phyloP scores from a whole-genome alignment of 2,329 filamentous ascomycete species.

The Sporothrix phasma region DNA sequence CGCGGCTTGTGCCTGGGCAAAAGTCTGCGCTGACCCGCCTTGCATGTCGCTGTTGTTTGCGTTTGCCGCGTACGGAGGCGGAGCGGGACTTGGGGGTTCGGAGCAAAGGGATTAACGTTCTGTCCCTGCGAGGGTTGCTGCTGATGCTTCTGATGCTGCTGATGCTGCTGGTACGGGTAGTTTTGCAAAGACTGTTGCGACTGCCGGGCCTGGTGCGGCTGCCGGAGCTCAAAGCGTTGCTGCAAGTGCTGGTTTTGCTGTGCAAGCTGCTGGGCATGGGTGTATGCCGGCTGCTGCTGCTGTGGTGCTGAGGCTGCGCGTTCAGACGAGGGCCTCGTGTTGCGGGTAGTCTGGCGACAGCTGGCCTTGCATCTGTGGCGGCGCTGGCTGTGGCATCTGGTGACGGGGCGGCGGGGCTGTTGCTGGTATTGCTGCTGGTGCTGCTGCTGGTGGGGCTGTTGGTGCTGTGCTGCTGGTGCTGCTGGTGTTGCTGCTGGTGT shows the following conservation, averaged over 20 bases:
- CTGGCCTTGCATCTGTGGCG: background rate
- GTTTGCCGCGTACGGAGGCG: conserved; percentile 2
- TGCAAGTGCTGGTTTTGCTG: conserved; percentile 9
- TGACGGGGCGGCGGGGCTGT: conserved; percentile 8
- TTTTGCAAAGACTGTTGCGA: background rate
- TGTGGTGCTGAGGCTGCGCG: background rate
- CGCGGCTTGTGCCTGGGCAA: background rate
- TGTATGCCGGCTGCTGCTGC: background rate
- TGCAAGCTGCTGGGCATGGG: background rate
- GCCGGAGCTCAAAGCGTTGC: conserved; percentile 2
- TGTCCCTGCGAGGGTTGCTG: background rate
- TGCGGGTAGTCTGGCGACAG: background rate
- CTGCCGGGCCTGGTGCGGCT: background rate
- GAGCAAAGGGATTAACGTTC: conserved; percentile 7
- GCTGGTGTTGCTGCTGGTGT: background rate
- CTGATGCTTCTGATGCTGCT: too few species aligned
- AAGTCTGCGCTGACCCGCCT: background rate
- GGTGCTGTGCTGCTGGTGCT: background rate
- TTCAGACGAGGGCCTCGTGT: background rate
- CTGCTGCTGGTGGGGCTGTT: too few species aligned
- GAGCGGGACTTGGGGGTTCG: background rate
- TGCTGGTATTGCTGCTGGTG: conserved; percentile 1
- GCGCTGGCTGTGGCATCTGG: conserved; percentile 5
- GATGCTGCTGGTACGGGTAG: background rate
- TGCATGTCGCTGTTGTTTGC: conserved; percentile 1